These are phyloP conservation scores for Starmerella lactis-condensi DNA, from an alignment of 805 yeast genomes.

Conservation along the genomic window DNA sequence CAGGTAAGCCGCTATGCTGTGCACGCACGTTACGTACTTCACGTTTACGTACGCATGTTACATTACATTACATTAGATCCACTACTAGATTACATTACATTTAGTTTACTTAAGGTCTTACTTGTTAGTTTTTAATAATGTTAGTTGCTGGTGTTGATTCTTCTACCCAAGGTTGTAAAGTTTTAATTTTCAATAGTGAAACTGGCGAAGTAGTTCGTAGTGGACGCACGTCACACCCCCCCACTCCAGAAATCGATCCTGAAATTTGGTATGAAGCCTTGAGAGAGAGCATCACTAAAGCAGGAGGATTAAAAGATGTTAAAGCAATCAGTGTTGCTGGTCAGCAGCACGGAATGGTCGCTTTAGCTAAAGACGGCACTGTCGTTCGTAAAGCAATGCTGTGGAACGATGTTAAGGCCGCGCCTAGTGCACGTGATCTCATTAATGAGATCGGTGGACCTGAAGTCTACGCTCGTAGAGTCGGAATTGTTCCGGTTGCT, in stretches of 20 bases:
- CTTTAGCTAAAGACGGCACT: slow-evolving; percentile 10
- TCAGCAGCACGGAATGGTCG: slow-evolving; percentile 18
- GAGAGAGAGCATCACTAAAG: slow-evolving; percentile 8
- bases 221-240: slow-evolving; percentile 14
- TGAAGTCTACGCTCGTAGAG: slow-evolving; percentile 13
- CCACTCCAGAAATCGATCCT: slow-evolving; percentile 17
- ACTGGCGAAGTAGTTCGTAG: slow-evolving; percentile 11
- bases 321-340: slow-evolving; percentile 17
- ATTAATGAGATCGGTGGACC: slow-evolving; percentile 16
- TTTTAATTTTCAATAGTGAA: slow-evolving; percentile 10
- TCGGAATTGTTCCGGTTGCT: slow-evolving; percentile 18
- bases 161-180: slow-evolving; percentile 18
- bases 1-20: no score
- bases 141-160: slow-evolving; percentile 18
- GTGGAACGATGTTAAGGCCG: slow-evolving; percentile 18
- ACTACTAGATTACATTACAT: no score
- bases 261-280: slow-evolving; percentile 16
- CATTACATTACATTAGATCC: no score
- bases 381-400: slow-evolving; percentile 16
- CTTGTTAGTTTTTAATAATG: slow-evolving; percentile 2
- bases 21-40: no score
- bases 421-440: slow-evolving; percentile 12
- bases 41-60: no score
- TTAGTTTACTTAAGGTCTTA: no score
- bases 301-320: slow-evolving; percentile 16